Evolutionary conservation across 2,329 filamentous ascomycete species (phyloP).

Genomic region (Sporothrix humicola): DNA sequence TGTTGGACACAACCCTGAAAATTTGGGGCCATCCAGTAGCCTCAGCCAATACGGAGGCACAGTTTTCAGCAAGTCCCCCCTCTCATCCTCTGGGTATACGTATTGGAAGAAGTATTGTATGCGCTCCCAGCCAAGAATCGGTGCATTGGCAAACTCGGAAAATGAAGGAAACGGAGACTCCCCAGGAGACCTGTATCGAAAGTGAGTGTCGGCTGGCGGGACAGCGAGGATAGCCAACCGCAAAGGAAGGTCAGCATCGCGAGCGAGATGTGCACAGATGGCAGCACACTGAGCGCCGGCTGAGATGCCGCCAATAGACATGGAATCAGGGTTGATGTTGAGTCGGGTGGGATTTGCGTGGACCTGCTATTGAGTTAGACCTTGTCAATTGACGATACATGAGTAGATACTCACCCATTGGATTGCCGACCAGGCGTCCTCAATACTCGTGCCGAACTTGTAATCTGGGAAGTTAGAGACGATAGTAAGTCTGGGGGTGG

Average conservation of each 20-base stretch:
- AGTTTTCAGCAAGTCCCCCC: background rate
- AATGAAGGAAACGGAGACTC: background rate
- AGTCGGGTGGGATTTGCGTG: background rate
- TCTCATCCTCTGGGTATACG: background rate
- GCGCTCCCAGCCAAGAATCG: slow-evolving; percentile 3
- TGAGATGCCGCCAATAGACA: slow-evolving; percentile 1
- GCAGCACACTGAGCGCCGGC: slow-evolving; percentile 3
- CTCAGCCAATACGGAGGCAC: background rate
- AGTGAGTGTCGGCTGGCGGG: background rate
- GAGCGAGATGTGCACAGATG: background rate
- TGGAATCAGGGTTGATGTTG: background rate
- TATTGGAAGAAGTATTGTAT: slow-evolving; percentile 5
- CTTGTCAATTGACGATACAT: too few relatives aligned
- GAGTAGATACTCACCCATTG: background rate
- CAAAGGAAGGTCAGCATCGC: background rate
- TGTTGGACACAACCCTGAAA: background rate
- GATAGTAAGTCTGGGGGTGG: too few relatives aligned
- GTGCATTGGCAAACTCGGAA: background rate
- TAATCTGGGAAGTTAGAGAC: background rate
- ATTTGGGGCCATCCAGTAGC: background rate
- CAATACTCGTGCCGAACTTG: background rate
- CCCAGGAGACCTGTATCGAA: background rate
- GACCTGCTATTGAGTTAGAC: too few relatives aligned
- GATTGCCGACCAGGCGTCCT: background rate
- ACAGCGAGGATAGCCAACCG: background rate